Conservation (phyloP, 495 filamentous ascomycete genomes). For the Terfezia boudieri region DNA sequence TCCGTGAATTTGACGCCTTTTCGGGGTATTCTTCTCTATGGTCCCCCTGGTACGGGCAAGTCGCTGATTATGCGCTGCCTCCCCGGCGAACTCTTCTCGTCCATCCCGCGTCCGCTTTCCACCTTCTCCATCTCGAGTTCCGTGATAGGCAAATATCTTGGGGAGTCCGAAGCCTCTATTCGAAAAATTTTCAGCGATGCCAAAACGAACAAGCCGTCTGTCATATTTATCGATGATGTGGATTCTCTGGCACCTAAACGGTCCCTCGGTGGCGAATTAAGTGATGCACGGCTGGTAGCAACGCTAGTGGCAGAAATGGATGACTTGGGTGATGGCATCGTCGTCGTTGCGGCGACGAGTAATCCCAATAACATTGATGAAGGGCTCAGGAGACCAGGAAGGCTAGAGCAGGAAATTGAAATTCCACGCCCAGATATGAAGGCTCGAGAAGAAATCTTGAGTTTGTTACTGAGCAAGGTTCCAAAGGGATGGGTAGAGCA, state of each 20-base stretch:
- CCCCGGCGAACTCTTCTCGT: slow-evolving; percentile 20
- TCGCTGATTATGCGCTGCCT: slow-evolving; percentile 41
- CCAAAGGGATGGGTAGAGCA: slow-evolving; percentile 19
- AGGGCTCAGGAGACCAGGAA: slow-evolving; percentile 39
- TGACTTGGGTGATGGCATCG: slow-evolving; percentile 27
- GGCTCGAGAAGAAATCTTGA: slow-evolving; percentile 55
- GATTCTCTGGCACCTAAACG: slow-evolving; percentile 49
- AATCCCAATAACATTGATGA: slow-evolving; percentile 55
- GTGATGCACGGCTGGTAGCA: slow-evolving; percentile 26
- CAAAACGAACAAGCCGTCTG: slow-evolving; percentile 45
- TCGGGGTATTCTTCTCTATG: slow-evolving; percentile 20
- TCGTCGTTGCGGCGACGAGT: slow-evolving; percentile 53
- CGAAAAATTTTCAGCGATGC: slow-evolving; percentile 53
- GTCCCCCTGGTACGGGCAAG: slow-evolving; percentile 33
- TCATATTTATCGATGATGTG: slow-evolving; percentile 64
- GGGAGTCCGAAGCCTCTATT: slow-evolving; percentile 43
- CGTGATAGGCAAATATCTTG: slow-evolving; percentile 57
- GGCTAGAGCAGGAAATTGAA: slow-evolving; percentile 51
- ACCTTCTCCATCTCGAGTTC: slow-evolving; percentile 25
- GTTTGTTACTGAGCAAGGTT: slow-evolving; percentile 22
- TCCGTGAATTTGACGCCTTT: slow-evolving; percentile 11
- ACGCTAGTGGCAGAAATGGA: slow-evolving; percentile 33
- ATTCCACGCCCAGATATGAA: slow-evolving; percentile 54
- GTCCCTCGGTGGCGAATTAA: slow-evolving; percentile 22
- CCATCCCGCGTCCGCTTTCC: slow-evolving; percentile 3